Base-by-base conservation (phyloP, 148 eudicot genomes). In the Camellia japonica region DNA sequence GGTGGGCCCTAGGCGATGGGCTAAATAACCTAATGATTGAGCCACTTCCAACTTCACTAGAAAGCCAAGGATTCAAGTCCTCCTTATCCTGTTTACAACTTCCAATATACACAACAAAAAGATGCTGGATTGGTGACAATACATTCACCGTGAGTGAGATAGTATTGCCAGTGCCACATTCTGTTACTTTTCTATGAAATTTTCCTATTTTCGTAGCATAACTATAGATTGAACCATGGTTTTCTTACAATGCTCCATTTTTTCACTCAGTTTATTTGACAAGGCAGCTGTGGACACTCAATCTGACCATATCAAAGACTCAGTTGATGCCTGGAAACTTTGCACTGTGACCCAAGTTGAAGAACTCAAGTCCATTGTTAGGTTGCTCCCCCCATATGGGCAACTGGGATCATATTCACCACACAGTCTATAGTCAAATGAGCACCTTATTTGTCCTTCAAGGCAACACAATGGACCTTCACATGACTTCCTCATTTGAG, bases 341-440 rank as follows among this genome's bases (percentile, higher is more conserved):
- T 89, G 94, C 85, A 88, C 92, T 0, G 86, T 91, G 10, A 91
- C 90, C 81, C 94, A 91, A 79, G 94, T 91, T 6, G 94, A 91
- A 71, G 94, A 91, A 80, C 83, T 91, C 61, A 91, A 89, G 78
- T 70, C 87, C 58, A 56, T 91, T 69, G 74, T 91, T 56, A 80
- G 84, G 38, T 55, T 92, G 60, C 89, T 92, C 68, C 97, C 68
- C 97, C 97, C 8, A 68, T 92, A 3, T 89, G 91, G 94, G 92
- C 88, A 5, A 80, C 94, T 2, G 94, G 94, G 15, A 91, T 91
- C 7, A 60, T 89, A 43, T 91, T 91, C 55, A 62, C 90, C 2
- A 73, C 2, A 73, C 90, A 0, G 91, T 85, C 8, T 88, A 88
- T 71, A 78, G 87, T 56, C 93, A 90, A 77, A 90, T 90, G 93